Evolutionary conservation across 2,329 filamentous ascomycete species (phyloP).

Genomic region (Stagonosporopsis chrysanthemi): DNA sequence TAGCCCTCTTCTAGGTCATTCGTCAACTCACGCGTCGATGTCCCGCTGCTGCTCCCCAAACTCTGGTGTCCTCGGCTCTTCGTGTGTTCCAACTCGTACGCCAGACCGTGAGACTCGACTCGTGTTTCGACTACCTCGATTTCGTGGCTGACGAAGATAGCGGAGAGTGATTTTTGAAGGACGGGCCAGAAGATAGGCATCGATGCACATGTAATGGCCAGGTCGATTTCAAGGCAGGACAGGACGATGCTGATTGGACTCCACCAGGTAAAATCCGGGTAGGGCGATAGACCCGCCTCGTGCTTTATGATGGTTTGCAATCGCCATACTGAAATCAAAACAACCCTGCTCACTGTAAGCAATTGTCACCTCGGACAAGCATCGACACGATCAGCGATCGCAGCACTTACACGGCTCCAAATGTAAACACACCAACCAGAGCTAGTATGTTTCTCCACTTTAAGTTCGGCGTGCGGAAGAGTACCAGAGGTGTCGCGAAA

Average conservation of each 20-base stretch:
- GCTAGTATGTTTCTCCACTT: slow-evolving; percentile 38
- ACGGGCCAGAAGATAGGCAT: slow-evolving; percentile 50
- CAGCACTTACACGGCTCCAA: slow-evolving; percentile 40
- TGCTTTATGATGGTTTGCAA: slow-evolving; percentile 38
- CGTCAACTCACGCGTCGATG: slow-evolving; percentile 32
- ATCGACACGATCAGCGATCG: not conserved
- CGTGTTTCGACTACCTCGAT: slow-evolving; percentile 43
- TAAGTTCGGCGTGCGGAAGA: slow-evolving; percentile 40
- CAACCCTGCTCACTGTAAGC: slow-evolving; percentile 35
- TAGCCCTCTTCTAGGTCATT: slow-evolving; percentile 17
- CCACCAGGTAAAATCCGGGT: slow-evolving; percentile 45
- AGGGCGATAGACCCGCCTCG: slow-evolving; percentile 40
- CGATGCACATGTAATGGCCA: slow-evolving; percentile 46
- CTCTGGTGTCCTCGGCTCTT: slow-evolving; percentile 24
- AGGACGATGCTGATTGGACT: slow-evolving; percentile 37
- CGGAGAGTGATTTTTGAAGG: slow-evolving; percentile 33
- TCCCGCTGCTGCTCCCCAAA: slow-evolving; percentile 34
- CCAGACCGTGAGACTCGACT: slow-evolving; percentile 32
- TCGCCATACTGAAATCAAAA: slow-evolving; percentile 42
- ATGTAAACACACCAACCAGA: slow-evolving; percentile 41
- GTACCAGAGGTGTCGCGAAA: slow-evolving; percentile 40
- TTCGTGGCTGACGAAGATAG: slow-evolving; percentile 46
- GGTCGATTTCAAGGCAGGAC: slow-evolving; percentile 43
- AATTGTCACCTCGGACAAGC: not conserved
- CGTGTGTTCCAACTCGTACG: slow-evolving; percentile 39